Base-by-base conservation (phyloP, 2,329 filamentous ascomycete species). In the Calonectria ilicicola region DNA sequence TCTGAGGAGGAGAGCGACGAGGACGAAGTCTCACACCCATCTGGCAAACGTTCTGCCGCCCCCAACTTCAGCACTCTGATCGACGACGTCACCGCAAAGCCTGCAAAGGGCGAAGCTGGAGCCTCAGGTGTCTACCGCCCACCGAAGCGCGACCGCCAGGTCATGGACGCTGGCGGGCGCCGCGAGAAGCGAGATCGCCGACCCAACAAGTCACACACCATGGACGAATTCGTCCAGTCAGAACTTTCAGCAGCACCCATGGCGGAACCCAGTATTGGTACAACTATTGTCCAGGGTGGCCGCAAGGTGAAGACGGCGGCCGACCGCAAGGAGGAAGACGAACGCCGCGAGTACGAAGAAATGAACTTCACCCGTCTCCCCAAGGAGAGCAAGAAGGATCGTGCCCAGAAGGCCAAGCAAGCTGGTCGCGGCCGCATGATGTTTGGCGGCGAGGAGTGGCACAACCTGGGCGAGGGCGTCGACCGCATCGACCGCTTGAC, bases 371-470 rank as follows among this genome's bases (percentile, higher is more conserved):
- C 95, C 19, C 94, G 97, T 77, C 87, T 99, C 79, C 95, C 96
- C 15, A 93, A 92, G 79, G 91, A 94, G 83, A 94, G 92, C 85
- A 98, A 98, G 89, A 98, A 98, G 86, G 95, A 98, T 6, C 86
- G 87, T 71, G 89, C 91, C 60, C 93, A 94, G 86, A 91, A 90
- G 82, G 85, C 83, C 51, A 88, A 90, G 81, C 86, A 86, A 35
- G 86, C 86, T 47, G 86, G 86, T 12, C 83, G 86, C 76, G 82
- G 86, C 79, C 85, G 92, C 88, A 84, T 98, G 94, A 85, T 86
- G 78, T 92, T 91, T 85, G 96, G 96, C 74, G 97, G 97, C 65
- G 97, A 98, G 85, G 97, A 98, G 82, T 98, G 95, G 95, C 91
- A 93, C 75, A 92, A 93, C 29, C 86, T 99, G 53, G 95, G 94